These are phyloP conservation scores for Alternaria sp. DNA, from an alignment of 2,329 filamentous ascomycete genomes.

Conservation along the genomic window DNA sequence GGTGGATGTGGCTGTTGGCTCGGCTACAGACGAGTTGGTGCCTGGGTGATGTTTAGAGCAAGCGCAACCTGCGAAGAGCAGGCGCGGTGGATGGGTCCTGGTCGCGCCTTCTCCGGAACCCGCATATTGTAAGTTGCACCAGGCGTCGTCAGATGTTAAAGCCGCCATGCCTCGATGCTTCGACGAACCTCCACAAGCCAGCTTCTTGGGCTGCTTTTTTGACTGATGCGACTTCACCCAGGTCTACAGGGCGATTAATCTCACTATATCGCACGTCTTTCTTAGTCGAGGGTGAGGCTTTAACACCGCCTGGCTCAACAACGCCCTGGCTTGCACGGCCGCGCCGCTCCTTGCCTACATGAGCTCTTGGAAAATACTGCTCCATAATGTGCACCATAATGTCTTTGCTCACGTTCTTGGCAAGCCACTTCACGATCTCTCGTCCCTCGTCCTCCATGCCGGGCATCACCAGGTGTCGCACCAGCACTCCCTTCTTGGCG, in stretches of 20 bases:
- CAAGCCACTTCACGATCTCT: slow-evolving; percentile 78
- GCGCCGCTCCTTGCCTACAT: slow-evolving; percentile 73
- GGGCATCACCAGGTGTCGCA: slow-evolving; percentile 86
- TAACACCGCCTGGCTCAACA: slow-evolving; percentile 37
- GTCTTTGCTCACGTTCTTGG: slow-evolving; percentile 73
- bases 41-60: not conserved
- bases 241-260: slow-evolving; percentile 74
- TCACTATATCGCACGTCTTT: slow-evolving; percentile 71
- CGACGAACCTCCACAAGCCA: slow-evolving; percentile 80
- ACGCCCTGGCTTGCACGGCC: slow-evolving; percentile 35
- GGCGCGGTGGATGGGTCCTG: not conserved
- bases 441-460: slow-evolving; percentile 75
- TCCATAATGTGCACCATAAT: slow-evolving; percentile 89
- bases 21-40: not conserved
- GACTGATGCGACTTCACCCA: slow-evolving; percentile 70
- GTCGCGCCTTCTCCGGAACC: not conserved
- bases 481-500: slow-evolving; percentile 75
- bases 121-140: too few relatives aligned
- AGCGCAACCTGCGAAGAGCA: not conserved
- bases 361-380: slow-evolving; percentile 80
- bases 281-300: slow-evolving; percentile 30
- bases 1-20: slow-evolving; percentile 4
- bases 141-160: slow-evolving; percentile 54
- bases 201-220: slow-evolving; percentile 71
- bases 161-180: slow-evolving; percentile 63